A percentile compares a stretch with the other conserved stretches of the same genome.
phyloP scores from a whole-genome alignment of 2,329 filamentous ascomycete genomes.

The Monosporascus sp. region DNA sequence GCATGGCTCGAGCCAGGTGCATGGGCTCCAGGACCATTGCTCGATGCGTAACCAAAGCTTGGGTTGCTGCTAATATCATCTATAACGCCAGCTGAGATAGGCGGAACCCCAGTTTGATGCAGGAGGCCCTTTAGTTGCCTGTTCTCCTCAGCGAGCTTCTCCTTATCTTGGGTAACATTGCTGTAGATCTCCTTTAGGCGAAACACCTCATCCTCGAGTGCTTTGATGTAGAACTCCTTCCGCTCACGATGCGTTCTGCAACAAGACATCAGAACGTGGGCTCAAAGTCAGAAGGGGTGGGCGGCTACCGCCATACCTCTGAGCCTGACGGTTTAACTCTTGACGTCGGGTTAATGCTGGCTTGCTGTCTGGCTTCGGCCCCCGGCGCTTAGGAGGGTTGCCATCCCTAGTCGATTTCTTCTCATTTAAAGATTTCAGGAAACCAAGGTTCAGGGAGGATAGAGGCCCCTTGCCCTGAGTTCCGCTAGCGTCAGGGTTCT shows the following conservation, averaged over 20 bases:
- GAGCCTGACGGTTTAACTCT: slow-evolving; percentile 91
- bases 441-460: slow-evolving; percentile 48
- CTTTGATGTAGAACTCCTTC: slow-evolving; percentile 94
- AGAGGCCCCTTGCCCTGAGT: slow-evolving; percentile 29
- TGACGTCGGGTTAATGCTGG: slow-evolving; percentile 88
- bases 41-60: slow-evolving; percentile 44
- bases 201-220: slow-evolving; percentile 85
- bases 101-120: slow-evolving; percentile 45
- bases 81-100: slow-evolving; percentile 23
- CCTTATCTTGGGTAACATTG: slow-evolving; percentile 68
- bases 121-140: slow-evolving; percentile 59
- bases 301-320: slow-evolving; percentile 57
- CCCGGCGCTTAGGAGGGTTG: slow-evolving; percentile 79
- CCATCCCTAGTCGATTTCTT: slow-evolving; percentile 83
- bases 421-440: slow-evolving; percentile 63
- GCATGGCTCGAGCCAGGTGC: slow-evolving; percentile 39
- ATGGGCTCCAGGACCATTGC: slow-evolving; percentile 61
- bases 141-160: slow-evolving; percentile 74
- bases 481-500: slow-evolving; percentile 11
- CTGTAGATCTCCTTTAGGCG: slow-evolving; percentile 82
- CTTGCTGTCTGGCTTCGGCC: slow-evolving; percentile 94
- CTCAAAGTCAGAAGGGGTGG: not conserved
- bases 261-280: slow-evolving; percentile 8
- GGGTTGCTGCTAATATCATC: slow-evolving; percentile 43
- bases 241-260: slow-evolving; percentile 88